Conservation (phyloP, 306 rosid species). For the Herpetospermum pedunculosum region DNA sequence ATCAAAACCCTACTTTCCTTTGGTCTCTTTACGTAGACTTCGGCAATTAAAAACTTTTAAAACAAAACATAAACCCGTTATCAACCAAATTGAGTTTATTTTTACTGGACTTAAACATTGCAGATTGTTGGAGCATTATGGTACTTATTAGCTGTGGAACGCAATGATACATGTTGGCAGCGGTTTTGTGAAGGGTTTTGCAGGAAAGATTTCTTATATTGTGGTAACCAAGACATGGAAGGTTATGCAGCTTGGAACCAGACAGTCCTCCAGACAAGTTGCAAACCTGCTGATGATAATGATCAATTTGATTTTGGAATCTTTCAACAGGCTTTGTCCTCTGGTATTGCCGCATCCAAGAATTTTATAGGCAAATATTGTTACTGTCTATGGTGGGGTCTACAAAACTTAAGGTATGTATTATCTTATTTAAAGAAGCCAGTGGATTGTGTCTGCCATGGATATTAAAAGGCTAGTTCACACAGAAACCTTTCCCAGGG, state of each 20-base stretch:
- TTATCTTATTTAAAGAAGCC: not conserved
- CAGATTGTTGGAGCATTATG: slow-evolving; percentile 97
- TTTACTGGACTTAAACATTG: slow-evolving; percentile 15
- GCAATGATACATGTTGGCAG: slow-evolving; percentile 94
- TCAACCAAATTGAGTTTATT: not conserved
- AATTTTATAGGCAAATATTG: slow-evolving; percentile 67
- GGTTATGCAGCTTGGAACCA: slow-evolving; percentile 29
- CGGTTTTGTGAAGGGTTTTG: slow-evolving; percentile 30
- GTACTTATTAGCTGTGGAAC: slow-evolving; percentile 88
- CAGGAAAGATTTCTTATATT: slow-evolving; percentile 48
- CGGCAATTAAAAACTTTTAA: too few species aligned
- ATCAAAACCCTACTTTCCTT: too few species aligned
- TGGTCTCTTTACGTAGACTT: too few species aligned
- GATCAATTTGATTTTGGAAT: slow-evolving; percentile 72
- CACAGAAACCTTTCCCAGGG: not conserved
- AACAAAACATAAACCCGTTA: too few species aligned
- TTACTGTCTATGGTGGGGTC: slow-evolving; percentile 99
- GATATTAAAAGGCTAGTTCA: not conserved
- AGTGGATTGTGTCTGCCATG: not conserved
- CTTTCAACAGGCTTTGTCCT: slow-evolving; percentile 48
- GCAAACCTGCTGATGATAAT: slow-evolving; percentile 24
- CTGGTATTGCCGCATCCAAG: slow-evolving; percentile 50
- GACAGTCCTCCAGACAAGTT: slow-evolving; percentile 17
- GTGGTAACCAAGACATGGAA: slow-evolving; percentile 34
- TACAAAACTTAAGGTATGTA: slow-evolving; percentile 77